phyloP scores from a whole-genome alignment of 192 early-diverging fungal species.

The Cladochytrium replicatum region DNA sequence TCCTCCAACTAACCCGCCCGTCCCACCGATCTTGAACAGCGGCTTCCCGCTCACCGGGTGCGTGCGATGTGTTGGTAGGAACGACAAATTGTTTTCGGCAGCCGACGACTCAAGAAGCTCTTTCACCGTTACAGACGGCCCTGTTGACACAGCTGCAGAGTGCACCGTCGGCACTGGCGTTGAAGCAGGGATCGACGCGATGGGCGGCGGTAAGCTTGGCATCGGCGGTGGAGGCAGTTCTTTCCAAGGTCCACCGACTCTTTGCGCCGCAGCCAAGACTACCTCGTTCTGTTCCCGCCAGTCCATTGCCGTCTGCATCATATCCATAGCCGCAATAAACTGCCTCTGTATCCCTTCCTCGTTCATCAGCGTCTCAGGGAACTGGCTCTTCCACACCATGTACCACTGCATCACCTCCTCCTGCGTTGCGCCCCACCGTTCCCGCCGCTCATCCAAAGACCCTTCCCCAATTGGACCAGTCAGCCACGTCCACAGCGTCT shows the following conservation, averaged over 20 bases:
- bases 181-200: conserved; percentile 3
- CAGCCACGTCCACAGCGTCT: conserved; percentile 62
- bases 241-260: conserved; percentile 7
- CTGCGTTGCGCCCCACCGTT: conserved; percentile 33
- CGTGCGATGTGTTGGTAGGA: conserved; percentile 36
- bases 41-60: conserved; percentile 45
- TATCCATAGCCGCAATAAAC: conserved; percentile 57
- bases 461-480: conserved; percentile 25
- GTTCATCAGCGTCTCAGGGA: conserved; percentile 31
- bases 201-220: conserved; percentile 2
- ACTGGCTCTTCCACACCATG: conserved; percentile 46
- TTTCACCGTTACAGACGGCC: conserved; percentile 36
- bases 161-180: conserved; percentile 17
- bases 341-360: conserved; percentile 36
- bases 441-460: too few species aligned
- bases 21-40: conserved; percentile 44
- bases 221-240: not conserved
- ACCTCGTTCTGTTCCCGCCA: conserved; percentile 22
- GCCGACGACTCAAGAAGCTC: conserved; percentile 50
- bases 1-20: conserved; percentile 20
- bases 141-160: conserved; percentile 10
- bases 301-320: conserved; percentile 44
- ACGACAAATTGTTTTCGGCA: conserved; percentile 37
- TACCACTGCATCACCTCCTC: conserved; percentile 67
- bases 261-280: conserved; percentile 17